Evolutionary conservation across 1,284 basidiomycete genomes (phyloP), one percentile per base, ranked within the genome.

Genomic region (Sphagnurus paluster): DNA sequence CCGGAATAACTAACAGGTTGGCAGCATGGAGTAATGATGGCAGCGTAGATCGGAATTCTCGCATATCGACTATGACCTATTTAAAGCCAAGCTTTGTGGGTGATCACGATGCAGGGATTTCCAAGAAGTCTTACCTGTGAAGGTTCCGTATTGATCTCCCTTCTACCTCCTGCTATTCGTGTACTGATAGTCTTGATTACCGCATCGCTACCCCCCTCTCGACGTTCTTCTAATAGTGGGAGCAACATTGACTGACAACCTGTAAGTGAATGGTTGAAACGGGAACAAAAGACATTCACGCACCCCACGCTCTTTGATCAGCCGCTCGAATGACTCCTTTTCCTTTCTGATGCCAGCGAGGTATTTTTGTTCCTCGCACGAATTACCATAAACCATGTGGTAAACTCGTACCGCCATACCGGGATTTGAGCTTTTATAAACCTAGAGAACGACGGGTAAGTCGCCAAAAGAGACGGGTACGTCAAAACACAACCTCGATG

Each of bases 331-430:
- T 0, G 94, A 84, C 48, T 98, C 91, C 63, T 98, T 98, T 69
- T 99, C 96, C 51, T 87, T 80, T 38, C 93, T 74, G 40, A 98
- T 80, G 1, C 86, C 87, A 26, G 90, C 88, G 19, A 99, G 77
- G 65, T 97, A 99, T 59, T 92, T 88, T 64, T 97, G 93, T 61
- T 99, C 96, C 63, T 99, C 97, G 53, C 90, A 91, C 37, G 92
- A 96, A 57, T 92, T 84, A 40, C 84, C 80, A 66, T 98, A 98
- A 14, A 93, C 76, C 83, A 98, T 86, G 64, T 98, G 95, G 65
- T 99, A 99, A 3, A 98, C 89, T n/a, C 94, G 78, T 1, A 98
- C 82, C 0, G 79, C 84, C 3, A 94, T 68, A 0, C 87, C 89
- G 1, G 88, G 86, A 65, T 88, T 85, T 4, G 85, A 80, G 54